These are phyloP conservation scores for Gossypium bickii DNA, from an alignment of 345 rosid genomes.

Conservation along the genomic window DNA sequence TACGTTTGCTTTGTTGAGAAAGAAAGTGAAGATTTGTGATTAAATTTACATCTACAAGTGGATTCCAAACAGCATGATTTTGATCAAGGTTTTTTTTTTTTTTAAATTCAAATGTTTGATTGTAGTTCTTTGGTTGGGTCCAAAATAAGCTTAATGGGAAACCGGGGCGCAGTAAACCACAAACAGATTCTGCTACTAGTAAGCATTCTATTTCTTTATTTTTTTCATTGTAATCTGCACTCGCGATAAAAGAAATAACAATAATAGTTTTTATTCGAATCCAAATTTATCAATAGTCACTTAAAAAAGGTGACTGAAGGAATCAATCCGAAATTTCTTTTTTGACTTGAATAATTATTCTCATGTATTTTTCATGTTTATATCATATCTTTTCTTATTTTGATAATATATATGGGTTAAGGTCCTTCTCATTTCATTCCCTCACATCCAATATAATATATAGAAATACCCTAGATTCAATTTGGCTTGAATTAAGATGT, in stretches of 20 bases:
- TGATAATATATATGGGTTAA: background rate
- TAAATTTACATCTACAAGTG: background rate
- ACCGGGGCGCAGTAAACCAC: conserved; percentile 43
- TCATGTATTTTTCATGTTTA: background rate
- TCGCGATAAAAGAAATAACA: too few relatives aligned
- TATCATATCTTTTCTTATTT: background rate
- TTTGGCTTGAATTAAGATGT: background rate
- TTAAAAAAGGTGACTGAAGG: too few relatives aligned
- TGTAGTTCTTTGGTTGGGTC: conserved; percentile 84
- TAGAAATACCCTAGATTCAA: background rate
- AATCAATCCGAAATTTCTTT: too few relatives aligned
- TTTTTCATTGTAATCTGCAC: background rate
- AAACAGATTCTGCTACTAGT: conserved; percentile 49
- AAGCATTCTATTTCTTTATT: conserved; percentile 23
- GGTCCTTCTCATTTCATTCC: too few relatives aligned
- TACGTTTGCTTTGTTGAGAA: background rate
- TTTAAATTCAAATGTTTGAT: background rate
- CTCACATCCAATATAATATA: background rate
- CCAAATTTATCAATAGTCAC: too few relatives aligned
- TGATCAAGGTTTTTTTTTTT: background rate
- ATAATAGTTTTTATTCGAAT: too few relatives aligned
- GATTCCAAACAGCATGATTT: background rate
- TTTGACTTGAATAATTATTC: too few relatives aligned
- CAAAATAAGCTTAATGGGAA: conserved; percentile 73
- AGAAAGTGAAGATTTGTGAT: background rate